Percentiles rank a stretch among this genome's conserved stretches.
Evolutionary conservation across 2,329 filamentous ascomycete species (phyloP).

Genomic region (Sclerotinia subarctica): DNA sequence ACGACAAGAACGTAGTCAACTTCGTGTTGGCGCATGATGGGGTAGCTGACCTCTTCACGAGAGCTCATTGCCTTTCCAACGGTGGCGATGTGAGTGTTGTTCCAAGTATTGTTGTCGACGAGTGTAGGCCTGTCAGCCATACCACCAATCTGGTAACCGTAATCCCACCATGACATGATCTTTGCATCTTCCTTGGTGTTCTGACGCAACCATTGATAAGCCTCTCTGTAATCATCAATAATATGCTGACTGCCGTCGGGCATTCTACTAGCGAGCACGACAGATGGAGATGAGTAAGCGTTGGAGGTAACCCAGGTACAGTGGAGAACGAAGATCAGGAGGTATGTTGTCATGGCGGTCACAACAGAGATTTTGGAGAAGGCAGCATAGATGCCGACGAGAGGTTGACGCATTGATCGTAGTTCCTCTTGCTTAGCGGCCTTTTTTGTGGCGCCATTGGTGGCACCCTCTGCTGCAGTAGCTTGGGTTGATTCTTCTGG

Average conservation of each 20-base stretch:
- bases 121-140: slow-evolving; percentile 97
- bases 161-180: slow-evolving; percentile 99
- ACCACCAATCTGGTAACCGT: slow-evolving; percentile 98
- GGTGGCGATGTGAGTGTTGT: slow-evolving; percentile 99
- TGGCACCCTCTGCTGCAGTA: slow-evolving; percentile 42
- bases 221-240: slow-evolving; percentile 98
- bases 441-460: slow-evolving; percentile 48
- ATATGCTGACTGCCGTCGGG: slow-evolving; percentile 97
- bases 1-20: slow-evolving; percentile 98
- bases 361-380: slow-evolving; percentile 79
- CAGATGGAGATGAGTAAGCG: slow-evolving; percentile 96
- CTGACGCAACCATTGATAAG: slow-evolving; percentile 98
- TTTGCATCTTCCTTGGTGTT: slow-evolving; percentile 95
- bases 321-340: slow-evolving; percentile 91
- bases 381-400: slow-evolving; percentile 78
- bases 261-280: slow-evolving; percentile 87
- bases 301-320: slow-evolving; percentile 99
- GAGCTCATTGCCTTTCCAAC: slow-evolving; percentile 99
- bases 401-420: slow-evolving; percentile 66
- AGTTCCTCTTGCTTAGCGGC: slow-evolving; percentile 54
- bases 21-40: slow-evolving; percentile 97
- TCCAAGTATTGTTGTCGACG: slow-evolving; percentile 99
- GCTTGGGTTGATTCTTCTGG: slow-evolving; percentile 51
- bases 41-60: slow-evolving; percentile 94
- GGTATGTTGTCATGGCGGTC: slow-evolving; percentile 69